phyloP scores from a whole-genome alignment of 371 early-diverging fungal genomes.

The Basidiobolus heterosporus region DNA sequence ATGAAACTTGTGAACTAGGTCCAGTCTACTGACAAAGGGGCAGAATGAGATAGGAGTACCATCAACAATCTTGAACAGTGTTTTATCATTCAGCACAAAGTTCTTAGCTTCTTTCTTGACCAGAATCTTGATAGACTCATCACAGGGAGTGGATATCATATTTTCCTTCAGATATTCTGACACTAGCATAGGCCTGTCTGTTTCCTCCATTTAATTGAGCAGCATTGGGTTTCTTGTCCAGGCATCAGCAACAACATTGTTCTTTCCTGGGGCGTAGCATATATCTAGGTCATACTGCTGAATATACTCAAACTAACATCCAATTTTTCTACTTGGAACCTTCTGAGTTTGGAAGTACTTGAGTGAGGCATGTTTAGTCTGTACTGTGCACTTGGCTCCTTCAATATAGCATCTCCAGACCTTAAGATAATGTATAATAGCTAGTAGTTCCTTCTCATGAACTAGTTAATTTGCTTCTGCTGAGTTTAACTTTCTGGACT shows the following conservation, averaged over 20 bases:
- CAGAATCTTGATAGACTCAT: neutral
- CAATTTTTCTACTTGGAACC: neutral
- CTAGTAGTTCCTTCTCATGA: slow-evolving; percentile 15
- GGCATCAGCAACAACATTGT: slow-evolving; percentile 11
- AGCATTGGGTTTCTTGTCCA: slow-evolving; percentile 6
- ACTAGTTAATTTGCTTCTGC: slow-evolving; percentile 11
- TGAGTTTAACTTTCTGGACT: slow-evolving; percentile 8
- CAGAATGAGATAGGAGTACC: too few relatives aligned
- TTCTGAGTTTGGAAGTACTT: neutral
- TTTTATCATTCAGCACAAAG: too few relatives aligned
- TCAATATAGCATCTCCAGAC: neutral
- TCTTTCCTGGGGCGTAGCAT: slow-evolving; percentile 12
- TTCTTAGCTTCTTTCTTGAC: neutral
- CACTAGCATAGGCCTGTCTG: too few relatives aligned
- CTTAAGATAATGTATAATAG: slow-evolving; percentile 8
- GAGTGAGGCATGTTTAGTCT: slow-evolving; percentile 4
- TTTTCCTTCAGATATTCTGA: too few relatives aligned
- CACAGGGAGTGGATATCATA: too few relatives aligned
- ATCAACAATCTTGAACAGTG: too few relatives aligned
- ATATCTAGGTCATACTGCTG: slow-evolving; percentile 6
- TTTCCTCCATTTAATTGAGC: too few relatives aligned
- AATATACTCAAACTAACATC: neutral
- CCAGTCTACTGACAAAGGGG: too few relatives aligned
- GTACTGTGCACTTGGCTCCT: slow-evolving; percentile 1
- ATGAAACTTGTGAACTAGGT: too few relatives aligned